Evolutionary conservation across 2,329 filamentous ascomycete genomes (phyloP).

Genomic region (Emergomyces pasteurianus): DNA sequence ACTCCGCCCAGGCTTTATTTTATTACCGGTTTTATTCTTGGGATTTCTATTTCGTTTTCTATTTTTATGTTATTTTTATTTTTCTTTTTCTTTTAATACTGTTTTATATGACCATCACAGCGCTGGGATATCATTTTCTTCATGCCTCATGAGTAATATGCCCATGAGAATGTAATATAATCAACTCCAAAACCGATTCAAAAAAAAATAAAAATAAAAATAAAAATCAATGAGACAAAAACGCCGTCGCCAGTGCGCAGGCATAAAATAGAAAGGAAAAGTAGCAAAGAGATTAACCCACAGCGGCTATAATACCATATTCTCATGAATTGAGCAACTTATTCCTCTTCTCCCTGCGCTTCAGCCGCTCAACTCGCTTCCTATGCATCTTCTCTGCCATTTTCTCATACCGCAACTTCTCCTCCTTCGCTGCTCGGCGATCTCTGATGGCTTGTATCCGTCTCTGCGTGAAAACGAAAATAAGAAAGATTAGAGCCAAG

Average conservation of each 20-base stretch:
- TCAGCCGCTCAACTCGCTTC: constrained; percentile 85
- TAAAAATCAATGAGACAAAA: background rate
- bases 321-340: constrained; percentile 34
- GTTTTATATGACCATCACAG: background rate
- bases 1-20: background rate
- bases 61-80: too few species aligned
- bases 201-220: too few species aligned
- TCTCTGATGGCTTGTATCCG: constrained; percentile 72
- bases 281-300: background rate
- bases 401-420: constrained; percentile 84
- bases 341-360: constrained; percentile 89
- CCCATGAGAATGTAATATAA: background rate
- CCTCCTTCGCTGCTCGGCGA: constrained; percentile 76
- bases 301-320: background rate
- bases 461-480: constrained; percentile 38
- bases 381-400: constrained; percentile 97
- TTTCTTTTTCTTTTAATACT: too few species aligned
- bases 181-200: background rate
- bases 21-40: too few species aligned
- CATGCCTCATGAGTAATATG: too few species aligned
- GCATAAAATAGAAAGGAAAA: background rate
- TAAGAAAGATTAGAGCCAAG: background rate
- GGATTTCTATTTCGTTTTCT: too few species aligned
- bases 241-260: background rate
- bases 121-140: background rate